Evolutionary conservation across 2,329 filamentous ascomycete genomes (phyloP).

Genomic region (Cladosporium cucumerinum): DNA sequence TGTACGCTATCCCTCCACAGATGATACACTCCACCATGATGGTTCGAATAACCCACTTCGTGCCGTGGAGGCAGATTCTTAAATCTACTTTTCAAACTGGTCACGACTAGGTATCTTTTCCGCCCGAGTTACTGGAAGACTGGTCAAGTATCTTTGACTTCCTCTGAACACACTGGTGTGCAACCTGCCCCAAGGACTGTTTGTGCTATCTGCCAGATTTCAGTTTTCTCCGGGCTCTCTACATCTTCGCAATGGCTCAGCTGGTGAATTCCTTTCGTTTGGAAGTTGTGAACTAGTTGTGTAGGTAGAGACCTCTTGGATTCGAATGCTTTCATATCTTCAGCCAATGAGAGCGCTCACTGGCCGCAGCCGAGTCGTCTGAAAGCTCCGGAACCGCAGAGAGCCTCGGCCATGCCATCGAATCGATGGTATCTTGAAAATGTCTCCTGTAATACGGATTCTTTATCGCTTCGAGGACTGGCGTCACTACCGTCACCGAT

Average conservation of each 20-base stretch:
- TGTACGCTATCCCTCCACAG: neutral
- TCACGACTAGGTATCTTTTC: constrained; percentile 33
- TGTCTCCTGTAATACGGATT: too few relatives aligned
- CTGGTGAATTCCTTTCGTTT: neutral
- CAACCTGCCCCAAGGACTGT: neutral
- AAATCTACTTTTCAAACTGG: neutral
- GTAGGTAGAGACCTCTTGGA: too few relatives aligned
- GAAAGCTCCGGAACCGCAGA: too few relatives aligned
- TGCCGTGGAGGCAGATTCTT: constrained; percentile 22
- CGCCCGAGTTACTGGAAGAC: constrained; percentile 39
- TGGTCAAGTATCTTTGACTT: constrained; percentile 39
- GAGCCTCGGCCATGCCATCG: too few relatives aligned
- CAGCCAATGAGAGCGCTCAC: too few relatives aligned
- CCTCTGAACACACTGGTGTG: neutral
- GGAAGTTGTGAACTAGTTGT: neutral
- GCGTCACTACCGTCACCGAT: constrained; percentile 58
- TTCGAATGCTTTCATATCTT: too few relatives aligned
- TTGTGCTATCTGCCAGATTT: neutral
- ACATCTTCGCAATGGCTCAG: neutral
- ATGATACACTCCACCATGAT: neutral
- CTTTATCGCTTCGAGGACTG: constrained; percentile 53
- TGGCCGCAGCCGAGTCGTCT: too few relatives aligned
- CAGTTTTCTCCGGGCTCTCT: neutral
- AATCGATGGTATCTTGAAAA: too few relatives aligned
- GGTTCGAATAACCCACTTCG: constrained; percentile 32